Evolutionary conservation across 768 basidiomycete species (phyloP).

Genomic region (Cubamyces sp.): DNA sequence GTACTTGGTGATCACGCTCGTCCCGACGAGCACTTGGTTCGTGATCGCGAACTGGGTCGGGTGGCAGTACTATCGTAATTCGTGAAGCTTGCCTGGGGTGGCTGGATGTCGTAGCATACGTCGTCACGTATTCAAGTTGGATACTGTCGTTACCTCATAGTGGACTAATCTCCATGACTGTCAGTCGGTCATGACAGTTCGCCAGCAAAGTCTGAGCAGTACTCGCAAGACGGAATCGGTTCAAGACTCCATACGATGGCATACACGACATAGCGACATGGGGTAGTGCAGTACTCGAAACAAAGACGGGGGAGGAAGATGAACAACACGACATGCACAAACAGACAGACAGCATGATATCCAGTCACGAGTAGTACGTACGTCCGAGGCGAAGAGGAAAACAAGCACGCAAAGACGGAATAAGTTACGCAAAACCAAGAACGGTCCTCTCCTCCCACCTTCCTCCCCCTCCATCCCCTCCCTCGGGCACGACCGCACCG

Average conservation of each 20-base stretch:
- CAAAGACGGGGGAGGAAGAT: slow-evolving; percentile 12
- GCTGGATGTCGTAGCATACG: neutral
- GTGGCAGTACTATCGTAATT: slow-evolving; percentile 96
- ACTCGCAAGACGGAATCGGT: no score
- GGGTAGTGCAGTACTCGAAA: slow-evolving; percentile 5
- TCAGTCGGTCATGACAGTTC: no score
- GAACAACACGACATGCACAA: neutral
- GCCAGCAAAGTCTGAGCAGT: no score
- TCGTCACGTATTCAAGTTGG: no score
- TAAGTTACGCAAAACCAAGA: slow-evolving; percentile 11
- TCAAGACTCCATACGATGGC: slow-evolving; percentile 1
- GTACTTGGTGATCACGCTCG: slow-evolving; percentile 76
- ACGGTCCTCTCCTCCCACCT: slow-evolving; percentile 6
- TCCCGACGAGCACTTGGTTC: slow-evolving; percentile 85
- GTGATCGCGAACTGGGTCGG: slow-evolving; percentile 99
- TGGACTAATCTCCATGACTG: no score
- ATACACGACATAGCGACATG: slow-evolving; percentile 5
- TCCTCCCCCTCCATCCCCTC: neutral
- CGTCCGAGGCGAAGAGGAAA: neutral
- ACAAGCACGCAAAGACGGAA: neutral
- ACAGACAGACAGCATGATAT: no score
- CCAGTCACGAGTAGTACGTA: no score
- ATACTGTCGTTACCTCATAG: no score
- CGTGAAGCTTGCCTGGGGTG: slow-evolving; percentile 44
- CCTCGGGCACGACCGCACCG: no score